Evolutionary conservation across 2,329 filamentous ascomycete species (phyloP), one percentile per base, ranked within the genome.

Genomic region (Scopulariopsis brevicaulis): DNA sequence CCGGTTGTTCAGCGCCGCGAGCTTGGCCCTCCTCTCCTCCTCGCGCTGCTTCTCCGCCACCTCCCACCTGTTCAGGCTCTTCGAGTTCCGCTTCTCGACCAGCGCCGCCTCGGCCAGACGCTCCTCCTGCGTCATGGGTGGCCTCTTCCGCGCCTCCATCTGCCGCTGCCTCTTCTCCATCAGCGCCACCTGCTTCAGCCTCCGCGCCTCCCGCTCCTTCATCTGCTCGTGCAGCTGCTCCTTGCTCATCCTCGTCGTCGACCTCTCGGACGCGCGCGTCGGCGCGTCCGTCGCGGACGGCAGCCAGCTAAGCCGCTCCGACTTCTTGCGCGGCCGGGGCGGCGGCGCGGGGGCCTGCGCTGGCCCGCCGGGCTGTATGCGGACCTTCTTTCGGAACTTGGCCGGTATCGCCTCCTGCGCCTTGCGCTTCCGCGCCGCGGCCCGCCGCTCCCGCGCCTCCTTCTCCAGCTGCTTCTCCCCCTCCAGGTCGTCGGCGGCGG

Each of bases 41-140:
- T 92, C 88, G 59, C 93, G 84, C 68, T 87, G 85, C 72, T 90
- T 91, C 73, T 99, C 94, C 7, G 90, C 89, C 70, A 90, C 87
- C 70, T 97, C 92, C 92, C 93, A 97, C 58, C 90, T 81, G 67
- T 93, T 96, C 66, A 96, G 74, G 70, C 87, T 97, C 77, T 90
- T 95, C 64, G 87, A 82, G 70, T 99, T 96, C 65, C 86, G 79
- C 70, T 87, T 87, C 71, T 97, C 94, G 7, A 95, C 86, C 56
- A 85, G 75, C 20, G 86, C 89, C 1, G 92, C 92, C 71, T 96
- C 90, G 32, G 83, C 85, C 32, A 96, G 77, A 43, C 91, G 82
- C 69, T 97, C 86, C 52, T 83, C 90, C 71, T 96, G 93, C 6
- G 91, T 96, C 83, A 96, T 84, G 32, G 87, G 81, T 59, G 87